Percentiles rank a stretch among this genome's conserved stretches.
Evolutionary conservation across 176 grass and related monocot species (phyloP).

Genomic region (Typha latifolia): DNA sequence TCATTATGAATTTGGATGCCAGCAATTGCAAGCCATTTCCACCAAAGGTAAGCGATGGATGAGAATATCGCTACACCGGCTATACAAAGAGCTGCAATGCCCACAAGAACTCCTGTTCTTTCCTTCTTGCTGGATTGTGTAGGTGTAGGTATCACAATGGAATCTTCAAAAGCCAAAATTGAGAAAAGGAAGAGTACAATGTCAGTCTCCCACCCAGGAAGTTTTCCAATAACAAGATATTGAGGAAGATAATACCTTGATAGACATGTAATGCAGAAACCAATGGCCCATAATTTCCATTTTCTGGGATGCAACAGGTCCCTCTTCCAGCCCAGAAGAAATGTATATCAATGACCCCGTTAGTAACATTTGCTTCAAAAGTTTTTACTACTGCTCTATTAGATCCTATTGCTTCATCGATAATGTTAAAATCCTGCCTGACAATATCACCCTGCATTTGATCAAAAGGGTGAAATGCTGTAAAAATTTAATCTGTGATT

Average conservation of each 20-base stretch:
- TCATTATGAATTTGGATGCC: constrained; percentile 15
- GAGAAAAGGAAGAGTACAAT: neutral
- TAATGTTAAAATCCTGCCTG: constrained; percentile 8
- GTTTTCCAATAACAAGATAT: neutral
- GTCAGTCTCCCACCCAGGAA: neutral
- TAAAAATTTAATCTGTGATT: neutral
- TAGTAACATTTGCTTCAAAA: constrained; percentile 5
- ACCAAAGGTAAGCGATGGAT: constrained; percentile 45
- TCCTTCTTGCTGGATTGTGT: neutral
- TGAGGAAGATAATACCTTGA: constrained; percentile 3
- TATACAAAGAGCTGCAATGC: constrained; percentile 37
- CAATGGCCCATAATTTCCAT: constrained; percentile 50
- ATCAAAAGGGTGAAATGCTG: neutral
- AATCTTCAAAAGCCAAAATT: neutral
- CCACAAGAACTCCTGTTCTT: constrained; percentile 33
- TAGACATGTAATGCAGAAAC: constrained; percentile 35
- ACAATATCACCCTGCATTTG: neutral
- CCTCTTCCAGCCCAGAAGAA: too few relatives aligned
- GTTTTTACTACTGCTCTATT: constrained; percentile 10
- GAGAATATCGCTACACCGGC: constrained; percentile 28
- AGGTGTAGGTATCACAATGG: neutral
- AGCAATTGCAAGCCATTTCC: constrained; percentile 39
- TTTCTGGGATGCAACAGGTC: constrained; percentile 34
- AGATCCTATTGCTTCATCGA: constrained; percentile 7
- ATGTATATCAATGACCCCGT: constrained; percentile 16